Evolutionary conservation across 192 early-diverging fungal genomes (phyloP).

Genomic region (Entomortierella beljakovae): DNA sequence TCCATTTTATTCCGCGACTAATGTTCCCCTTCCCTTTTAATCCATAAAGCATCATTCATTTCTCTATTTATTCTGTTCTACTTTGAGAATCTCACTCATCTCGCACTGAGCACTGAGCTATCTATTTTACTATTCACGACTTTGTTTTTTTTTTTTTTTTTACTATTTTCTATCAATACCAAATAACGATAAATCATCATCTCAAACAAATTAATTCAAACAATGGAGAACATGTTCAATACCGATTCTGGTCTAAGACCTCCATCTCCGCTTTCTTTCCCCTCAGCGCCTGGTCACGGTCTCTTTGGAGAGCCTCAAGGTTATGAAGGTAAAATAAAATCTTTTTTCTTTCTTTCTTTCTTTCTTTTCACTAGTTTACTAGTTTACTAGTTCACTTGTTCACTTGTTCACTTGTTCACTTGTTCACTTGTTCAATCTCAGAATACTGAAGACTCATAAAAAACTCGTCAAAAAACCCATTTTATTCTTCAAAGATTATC

Average conservation of each 20-base stretch:
- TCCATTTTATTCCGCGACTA: background rate
- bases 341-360: conserved; percentile 4
- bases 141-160: background rate
- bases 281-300: conserved; percentile 29
- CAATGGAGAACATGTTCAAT: conserved; percentile 41
- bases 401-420: too few relatives aligned
- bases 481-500: conserved; percentile 11
- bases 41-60: too few relatives aligned
- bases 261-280: conserved; percentile 37
- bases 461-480: background rate
- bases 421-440: too few relatives aligned
- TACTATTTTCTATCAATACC: background rate
- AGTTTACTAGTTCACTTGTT: background rate
- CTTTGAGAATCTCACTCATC: too few relatives aligned
- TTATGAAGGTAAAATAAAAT: conserved; percentile 41
- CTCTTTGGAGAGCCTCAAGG: conserved; percentile 44
- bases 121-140: too few relatives aligned
- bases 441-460: too few relatives aligned
- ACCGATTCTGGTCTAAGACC: conserved; percentile 52
- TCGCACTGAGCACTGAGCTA: too few relatives aligned
- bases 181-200: background rate
- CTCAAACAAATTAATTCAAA: background rate
- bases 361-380: background rate
- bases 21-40: too few relatives aligned
- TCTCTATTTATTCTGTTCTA: too few relatives aligned